phyloP scores from a whole-genome alignment of 2,329 filamentous ascomycete genomes.

The Botrytis galanthina region DNA sequence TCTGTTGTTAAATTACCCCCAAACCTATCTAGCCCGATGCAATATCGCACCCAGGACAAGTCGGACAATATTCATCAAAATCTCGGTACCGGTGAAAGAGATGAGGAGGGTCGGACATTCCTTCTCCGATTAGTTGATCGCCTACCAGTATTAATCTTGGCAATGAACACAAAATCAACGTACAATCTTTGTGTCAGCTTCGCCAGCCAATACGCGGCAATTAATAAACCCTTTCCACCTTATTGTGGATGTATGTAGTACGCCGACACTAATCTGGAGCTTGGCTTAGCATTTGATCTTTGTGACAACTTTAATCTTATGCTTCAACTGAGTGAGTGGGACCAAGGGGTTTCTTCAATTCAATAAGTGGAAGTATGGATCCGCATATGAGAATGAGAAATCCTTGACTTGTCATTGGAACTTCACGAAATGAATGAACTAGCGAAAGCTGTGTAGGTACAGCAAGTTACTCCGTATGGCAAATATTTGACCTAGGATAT shows the following conservation, averaged over 20 bases:
- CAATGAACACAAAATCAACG: background rate
- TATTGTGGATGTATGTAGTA: background rate
- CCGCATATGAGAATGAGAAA: background rate
- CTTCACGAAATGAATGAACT: background rate
- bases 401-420: background rate
- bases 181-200: background rate
- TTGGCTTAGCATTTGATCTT: background rate
- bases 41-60: background rate
- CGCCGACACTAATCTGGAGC: background rate
- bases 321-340: background rate
- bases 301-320: background rate
- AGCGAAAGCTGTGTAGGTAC: background rate
- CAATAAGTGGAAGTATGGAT: background rate
- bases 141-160: background rate
- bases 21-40: background rate
- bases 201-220: background rate
- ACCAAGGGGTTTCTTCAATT: background rate
- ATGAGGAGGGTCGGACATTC: background rate
- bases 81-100: background rate
- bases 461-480: background rate
- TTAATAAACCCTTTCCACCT: background rate
- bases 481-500: background rate
- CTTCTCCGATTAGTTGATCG: background rate
- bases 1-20: background rate
- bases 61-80: background rate